Evolutionary conservation across 768 basidiomycete species (phyloP), one percentile per base, ranked within the genome.

Genomic region (Boletus huronensis): DNA sequence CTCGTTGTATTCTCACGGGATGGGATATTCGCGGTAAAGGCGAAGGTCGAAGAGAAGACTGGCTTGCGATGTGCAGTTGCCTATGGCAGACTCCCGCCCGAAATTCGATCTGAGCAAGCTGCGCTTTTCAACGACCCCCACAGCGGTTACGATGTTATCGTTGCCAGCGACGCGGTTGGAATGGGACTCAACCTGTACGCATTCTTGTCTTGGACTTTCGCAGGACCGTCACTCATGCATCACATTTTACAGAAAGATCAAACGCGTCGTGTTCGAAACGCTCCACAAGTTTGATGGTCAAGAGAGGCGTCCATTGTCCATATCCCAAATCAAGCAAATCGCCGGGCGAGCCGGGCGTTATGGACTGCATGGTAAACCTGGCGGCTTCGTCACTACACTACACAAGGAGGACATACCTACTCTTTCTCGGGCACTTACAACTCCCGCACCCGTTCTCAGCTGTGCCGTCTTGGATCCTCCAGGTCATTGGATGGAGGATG

Each of bases 161-260:
- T 98, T 17, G 96, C 92, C 2, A 94, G 90, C 62, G 97, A 99
- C 64, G 93, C 94, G 0, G 87, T 98, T 46, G 94, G 97, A 2
- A 95, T 99, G 93, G 97, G 97, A 0, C 78, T 99, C 21, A 98
- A 99, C 66, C 72, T 99, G 97, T 98, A 69, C 41, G 89, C 75
- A 11, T 31, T 3, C 19, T 19, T 3, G 25, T 19, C 7, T 5
- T 19, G 11, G 19, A 26, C 19, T 48, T 29, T 43, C 19, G 25
- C 25, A 5, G 26, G 40, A 0, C 5, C 4, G 5, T 43, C 21
- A 44, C 43, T 50, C 51, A 53, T 35, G 9, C 44, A 11, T 41
- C 23, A 14, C 13, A 1, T 34, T 36, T 49, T 43, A 41, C 63
- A 98, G 95, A 34, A 94, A 93, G 78, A 98, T 98, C 72, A 87